Evolutionary conservation across 2,329 filamentous ascomycete species (phyloP), one percentile per base, ranked within the genome.

Genomic region (Monilinia polystroma): DNA sequence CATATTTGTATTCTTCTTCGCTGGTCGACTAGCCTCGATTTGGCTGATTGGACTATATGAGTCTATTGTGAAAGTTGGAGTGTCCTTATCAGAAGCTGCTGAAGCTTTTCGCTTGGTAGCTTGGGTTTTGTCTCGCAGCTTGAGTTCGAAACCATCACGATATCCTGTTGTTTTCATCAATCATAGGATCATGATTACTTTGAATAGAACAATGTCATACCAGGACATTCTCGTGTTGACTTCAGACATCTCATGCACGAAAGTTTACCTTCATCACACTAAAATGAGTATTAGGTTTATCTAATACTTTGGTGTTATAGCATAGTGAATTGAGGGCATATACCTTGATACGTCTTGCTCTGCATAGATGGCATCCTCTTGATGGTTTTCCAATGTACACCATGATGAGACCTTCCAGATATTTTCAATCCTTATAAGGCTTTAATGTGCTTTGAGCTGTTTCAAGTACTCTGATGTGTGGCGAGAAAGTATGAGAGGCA

Each of bases 201-300:
- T 26, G 11, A 59, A 12, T 11, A 20, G n/a, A 51, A 43, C 23
- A 45, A 20, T 4, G 45, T 77, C 66, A 87, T 49, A 85, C 87
- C 87, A 3, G 86, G 86, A 72, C 87, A 89, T 69, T 82, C 79
- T 55, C 85, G 81, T 65, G 84, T 80, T 49, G 85, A 86, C 71
- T 87, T 88, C 70, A 80, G 78, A 71, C 86, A 89, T 72, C 88
- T 85, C 58, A 83, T 84, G 76, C 87, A 89, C 3, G 82, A 84
- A 11, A 87, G 87, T 69, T 85, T 87, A 54, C 81, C 84, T 76
- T 89, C 86, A 76, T 89, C 87, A 75, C 87, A 89, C 86, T 89
- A 70, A 18, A n/a, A 10, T 35, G 14, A 38, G 1, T 1, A 66
- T 51, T 45, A 64, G 43, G 20, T 41, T 45, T 45, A 35, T 35